Base-by-base conservation (phyloP, 2,329 filamentous ascomycete genomes). In the Aphanocladium album region DNA sequence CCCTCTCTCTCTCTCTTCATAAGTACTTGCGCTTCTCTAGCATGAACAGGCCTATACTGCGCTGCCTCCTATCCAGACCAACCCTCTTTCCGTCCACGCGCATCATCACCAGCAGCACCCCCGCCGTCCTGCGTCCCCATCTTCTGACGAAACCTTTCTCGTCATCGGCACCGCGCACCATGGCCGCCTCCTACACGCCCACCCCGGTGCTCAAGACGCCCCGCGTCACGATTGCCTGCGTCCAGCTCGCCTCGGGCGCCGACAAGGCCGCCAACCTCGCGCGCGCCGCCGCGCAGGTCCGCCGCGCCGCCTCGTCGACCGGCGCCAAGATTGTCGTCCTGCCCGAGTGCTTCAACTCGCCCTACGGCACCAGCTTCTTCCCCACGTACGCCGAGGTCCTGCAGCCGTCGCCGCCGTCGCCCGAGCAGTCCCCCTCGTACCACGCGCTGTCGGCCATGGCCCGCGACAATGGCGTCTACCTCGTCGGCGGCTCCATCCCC, bases 331-430 rank as follows among this genome's bases (percentile, higher is more conserved):
- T 99, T 62, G 88, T 98, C 65, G 91, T 98, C 37, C 84, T 99
- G 19, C 95, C 95, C 39, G 95, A 99, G 79, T 99, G 95, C 82
- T 99, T 99, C 86, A 99, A 99, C 80, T 96, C 90, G 46, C 95
- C 95, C 9, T 99, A 99, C 76, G 95, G 95, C 66, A 92, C 87
- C 66, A 75, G 91, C 70, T 93, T 88, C 80, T 99, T 99, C 77
- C 89, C 93, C 58, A 84, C 87, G 63, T 98, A 98, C 74, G 93
- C 95, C 66, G 95, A 99, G 76, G 88, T 86, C 1, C 86, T 98
- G n/a, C 76, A 79, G 53, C 91, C 91, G 1, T 88, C 86, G 3
- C 90, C 91, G 30, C 91, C 92, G 0, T 79, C 86, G 3, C 72
- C 79, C 63, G 82, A 85, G 50, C 84, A 89, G 68, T 89, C 90